Base-by-base conservation (phyloP, 164 flowering plant genomes). In the Platanus orientalis region DNA sequence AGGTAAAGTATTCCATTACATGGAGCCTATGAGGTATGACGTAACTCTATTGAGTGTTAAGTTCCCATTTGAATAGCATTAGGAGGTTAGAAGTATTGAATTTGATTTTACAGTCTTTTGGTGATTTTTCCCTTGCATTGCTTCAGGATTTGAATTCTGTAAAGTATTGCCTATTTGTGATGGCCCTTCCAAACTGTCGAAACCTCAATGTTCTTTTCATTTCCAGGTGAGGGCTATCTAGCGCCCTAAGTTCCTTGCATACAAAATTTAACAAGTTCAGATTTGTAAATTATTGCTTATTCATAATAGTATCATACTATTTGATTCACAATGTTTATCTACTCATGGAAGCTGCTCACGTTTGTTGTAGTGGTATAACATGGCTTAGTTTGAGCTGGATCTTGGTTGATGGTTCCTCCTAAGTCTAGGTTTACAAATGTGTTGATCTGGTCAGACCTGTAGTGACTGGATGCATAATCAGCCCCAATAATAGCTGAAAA, bases 201-300 rank as follows among this genome's bases (percentile, higher is more conserved):
- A 79, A 69, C 71, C 78, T 76, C 20, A 36, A 3, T 3, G 13
- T 36, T 59, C 69, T 39, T 81, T 81, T 55, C 80, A 74, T 58
- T 81, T 80, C 56, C 90, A 81, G 84, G 85, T 80, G 28, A 32
- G 29, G n/a, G n/a, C 21, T 58, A 9, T 27, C 6, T 29, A 5
- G n/a, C 7, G 24, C 12, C 39, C 13, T 3, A 24, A 59, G 4
- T 19, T 2, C 10, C 28, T 30, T 45, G 14, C 34, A 19, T 23
- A 13, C 32, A 30, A 32, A 26, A 34, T 17, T 36, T 32, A 32
- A 32, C 39, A 4, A 32, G 36, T 32, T 32, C 36, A 32, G 36
- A 32, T 32, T 32, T 9, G 9, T 32, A 9, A 32, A 32, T 32
- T 32, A 9, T 32, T 32, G 4, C 9, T 32, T 4, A 32, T 4